Percentiles rank a stretch among this genome's conserved stretches.
Evolutionary conservation across 371 early-diverging fungal species (phyloP).

Genomic region (Basidiobolus meristosporus): DNA sequence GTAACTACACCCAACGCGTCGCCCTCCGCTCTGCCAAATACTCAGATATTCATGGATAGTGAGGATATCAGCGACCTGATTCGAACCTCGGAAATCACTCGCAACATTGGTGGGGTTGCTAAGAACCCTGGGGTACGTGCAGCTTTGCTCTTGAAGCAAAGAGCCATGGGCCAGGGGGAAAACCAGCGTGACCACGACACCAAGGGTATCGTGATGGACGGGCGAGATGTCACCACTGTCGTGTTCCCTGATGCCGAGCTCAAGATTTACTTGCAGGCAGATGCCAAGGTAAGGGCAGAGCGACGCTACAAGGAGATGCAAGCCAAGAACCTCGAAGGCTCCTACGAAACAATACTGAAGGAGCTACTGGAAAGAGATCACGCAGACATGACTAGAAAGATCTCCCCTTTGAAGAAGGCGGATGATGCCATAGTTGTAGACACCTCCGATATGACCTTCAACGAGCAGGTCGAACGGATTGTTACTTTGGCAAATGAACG

Average conservation of each 20-base stretch:
- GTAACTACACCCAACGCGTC: conserved; percentile 2
- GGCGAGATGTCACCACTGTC: conserved; percentile 81
- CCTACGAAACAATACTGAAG: conserved; percentile 25
- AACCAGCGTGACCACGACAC: conserved; percentile 6
- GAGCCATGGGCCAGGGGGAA: conserved; percentile 15
- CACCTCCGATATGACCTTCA: conserved; percentile 51
- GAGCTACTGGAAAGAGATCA: conserved; percentile 56
- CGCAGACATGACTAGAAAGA: conserved; percentile 47
- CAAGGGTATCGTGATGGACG: conserved; percentile 78
- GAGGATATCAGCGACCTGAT: conserved; percentile 48
- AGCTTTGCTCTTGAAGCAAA: conserved; percentile 39
- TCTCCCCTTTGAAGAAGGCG: conserved; percentile 65
- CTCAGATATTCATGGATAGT: conserved; percentile 27
- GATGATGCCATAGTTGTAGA: conserved; percentile 68
- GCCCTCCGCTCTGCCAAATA: conserved; percentile 7
- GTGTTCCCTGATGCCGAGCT: conserved; percentile 80
- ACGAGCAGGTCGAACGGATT: conserved; percentile 55
- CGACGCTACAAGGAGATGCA: conserved; percentile 48
- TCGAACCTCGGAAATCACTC: conserved; percentile 37
- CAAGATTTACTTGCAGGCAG: conserved; percentile 73
- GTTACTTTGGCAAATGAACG: conserved; percentile 18
- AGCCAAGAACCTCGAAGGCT: conserved; percentile 2
- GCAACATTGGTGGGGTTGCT: conserved; percentile 45
- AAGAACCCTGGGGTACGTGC: conserved; percentile 38
- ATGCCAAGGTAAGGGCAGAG: conserved; percentile 49